phyloP scores from a whole-genome alignment of 208 protist species.

The Trypanosoma brucei region DNA sequence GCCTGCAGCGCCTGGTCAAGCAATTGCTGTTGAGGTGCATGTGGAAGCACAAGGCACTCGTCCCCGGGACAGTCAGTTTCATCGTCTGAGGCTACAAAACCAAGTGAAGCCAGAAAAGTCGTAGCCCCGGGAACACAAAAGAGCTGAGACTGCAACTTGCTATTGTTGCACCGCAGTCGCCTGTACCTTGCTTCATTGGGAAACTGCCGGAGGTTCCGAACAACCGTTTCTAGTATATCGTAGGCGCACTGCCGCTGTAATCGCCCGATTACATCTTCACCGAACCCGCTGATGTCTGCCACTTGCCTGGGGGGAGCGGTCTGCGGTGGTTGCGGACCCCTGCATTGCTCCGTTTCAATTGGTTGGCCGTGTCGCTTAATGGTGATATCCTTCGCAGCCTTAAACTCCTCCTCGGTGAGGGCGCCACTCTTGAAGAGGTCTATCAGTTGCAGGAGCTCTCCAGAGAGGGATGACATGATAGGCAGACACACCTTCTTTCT shows the following conservation, averaged over 20 bases:
- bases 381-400: conserved; percentile 41
- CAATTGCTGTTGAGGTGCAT: conserved; percentile 13
- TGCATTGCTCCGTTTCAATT: neutral
- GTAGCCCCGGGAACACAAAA: conserved; percentile 40
- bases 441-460: conserved; percentile 45
- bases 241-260: conserved; percentile 30
- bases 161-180: conserved; percentile 39
- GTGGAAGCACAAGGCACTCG: conserved; percentile 4
- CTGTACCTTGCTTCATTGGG: conserved; percentile 50
- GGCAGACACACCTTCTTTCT: neutral
- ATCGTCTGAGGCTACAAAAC: conserved; percentile 26
- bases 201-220: conserved; percentile 38
- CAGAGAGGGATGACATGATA: conserved; percentile 31
- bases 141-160: conserved; percentile 32
- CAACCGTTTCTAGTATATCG: conserved; percentile 33
- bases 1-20: conserved; percentile 21
- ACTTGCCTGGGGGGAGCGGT: neutral
- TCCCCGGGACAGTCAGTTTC: neutral
- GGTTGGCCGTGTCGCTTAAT: conserved; percentile 20
- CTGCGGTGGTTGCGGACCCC: neutral
- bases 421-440: conserved; percentile 49
- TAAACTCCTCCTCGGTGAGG: conserved; percentile 60
- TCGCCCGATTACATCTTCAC: conserved; percentile 8
- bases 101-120: conserved; percentile 34
- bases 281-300: conserved; percentile 16